Percentiles rank a stretch among this genome's conserved stretches.
These are phyloP conservation scores for Xerocomellus chrysenteron DNA, from an alignment of 768 basidiomycete genomes.

Conservation along the genomic window DNA sequence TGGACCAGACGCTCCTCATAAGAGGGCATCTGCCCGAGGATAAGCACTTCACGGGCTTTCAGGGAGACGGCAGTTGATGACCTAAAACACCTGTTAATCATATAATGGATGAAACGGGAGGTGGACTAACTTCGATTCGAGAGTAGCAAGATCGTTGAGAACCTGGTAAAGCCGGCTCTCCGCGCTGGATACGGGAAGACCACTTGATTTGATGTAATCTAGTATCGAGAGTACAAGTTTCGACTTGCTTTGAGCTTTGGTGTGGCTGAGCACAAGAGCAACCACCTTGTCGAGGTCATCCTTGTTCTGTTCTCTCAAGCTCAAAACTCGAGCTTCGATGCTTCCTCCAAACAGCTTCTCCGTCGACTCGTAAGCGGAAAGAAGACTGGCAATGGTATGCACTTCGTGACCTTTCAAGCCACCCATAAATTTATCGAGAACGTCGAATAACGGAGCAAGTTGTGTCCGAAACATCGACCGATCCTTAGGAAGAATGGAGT, in stretches of 20 bases:
- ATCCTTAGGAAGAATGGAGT: conserved; percentile 78
- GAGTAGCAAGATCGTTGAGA: conserved; percentile 74
- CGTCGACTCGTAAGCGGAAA: conserved; percentile 78
- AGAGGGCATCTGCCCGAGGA: conserved; percentile 94
- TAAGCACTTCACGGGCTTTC: conserved; percentile 96
- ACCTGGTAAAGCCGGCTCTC: conserved; percentile 76
- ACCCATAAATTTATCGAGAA: conserved; percentile 74
- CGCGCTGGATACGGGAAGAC: conserved; percentile 68
- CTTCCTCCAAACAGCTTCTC: conserved; percentile 93
- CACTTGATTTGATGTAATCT: conserved; percentile 84
- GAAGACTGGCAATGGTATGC: conserved; percentile 68
- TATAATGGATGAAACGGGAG: not conserved
- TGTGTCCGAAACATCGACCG: conserved; percentile 74
- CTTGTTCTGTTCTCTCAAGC: conserved; percentile 89
- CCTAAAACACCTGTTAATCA: conserved; percentile 37
- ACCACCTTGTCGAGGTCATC: conserved; percentile 89
- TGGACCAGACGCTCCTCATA: conserved; percentile 92
- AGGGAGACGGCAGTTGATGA: conserved; percentile 90
- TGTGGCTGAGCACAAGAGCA: conserved; percentile 87
- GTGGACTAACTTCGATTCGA: conserved; percentile 78
- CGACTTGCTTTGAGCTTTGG: conserved; percentile 91
- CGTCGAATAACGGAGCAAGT: conserved; percentile 66
- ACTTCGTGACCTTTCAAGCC: conserved; percentile 90
- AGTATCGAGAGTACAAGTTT: conserved; percentile 84
- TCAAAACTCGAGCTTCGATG: conserved; percentile 88